Base-by-base conservation (phyloP, 768 basidiomycete species). In the Agaricus bisporus region DNA sequence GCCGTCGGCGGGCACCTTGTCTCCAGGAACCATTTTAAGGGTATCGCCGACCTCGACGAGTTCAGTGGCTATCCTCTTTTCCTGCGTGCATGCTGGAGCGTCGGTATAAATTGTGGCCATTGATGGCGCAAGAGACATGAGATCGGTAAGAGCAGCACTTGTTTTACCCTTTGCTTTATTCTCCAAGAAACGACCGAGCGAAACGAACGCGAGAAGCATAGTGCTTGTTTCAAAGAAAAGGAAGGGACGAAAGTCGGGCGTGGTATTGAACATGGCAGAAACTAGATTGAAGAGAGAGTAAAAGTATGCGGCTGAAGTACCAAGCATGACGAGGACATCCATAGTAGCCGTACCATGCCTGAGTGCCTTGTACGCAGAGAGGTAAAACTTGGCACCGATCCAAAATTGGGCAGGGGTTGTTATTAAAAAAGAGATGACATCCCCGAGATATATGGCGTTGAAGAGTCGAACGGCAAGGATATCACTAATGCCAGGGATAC, bases 181-280 rank as follows among this genome's bases (percentile, higher is more conserved):
- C 73, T 98, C 97, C 46, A 98, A 79, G 70, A 86, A 97, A 22
- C 97, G 85, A 4, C 97, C 97, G 12, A 98, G 80, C 2, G 92
- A 95, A 61, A 98, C 88, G 67, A 99, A 98, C 73, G 87, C 90
- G 78, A 99, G 86, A 57, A 99, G 75, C 97, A 98, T 98, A 17
- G 97, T 97, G 63, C 92, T 97, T 1, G 97, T 98, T 71, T 99
- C 97, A 73, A 98, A 98, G 71, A 98, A 98, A 42, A 93, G 79
- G 65, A 87, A 80, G 1, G 97, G 95, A 17, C 81, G 85, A 64
- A 78, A 91, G 41, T 77, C 77, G 0, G 85, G 77, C 9, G 86
- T 80, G 4, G 75, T 68, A 62, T 83, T 82, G 68, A 86, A 77
- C 3, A 76, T 65, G 5, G 91, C 87, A 47, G 72, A 72, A 56